Conservation (phyloP, 2,329 filamentous ascomycete species). For the Ilyonectria mors-panacis region DNA sequence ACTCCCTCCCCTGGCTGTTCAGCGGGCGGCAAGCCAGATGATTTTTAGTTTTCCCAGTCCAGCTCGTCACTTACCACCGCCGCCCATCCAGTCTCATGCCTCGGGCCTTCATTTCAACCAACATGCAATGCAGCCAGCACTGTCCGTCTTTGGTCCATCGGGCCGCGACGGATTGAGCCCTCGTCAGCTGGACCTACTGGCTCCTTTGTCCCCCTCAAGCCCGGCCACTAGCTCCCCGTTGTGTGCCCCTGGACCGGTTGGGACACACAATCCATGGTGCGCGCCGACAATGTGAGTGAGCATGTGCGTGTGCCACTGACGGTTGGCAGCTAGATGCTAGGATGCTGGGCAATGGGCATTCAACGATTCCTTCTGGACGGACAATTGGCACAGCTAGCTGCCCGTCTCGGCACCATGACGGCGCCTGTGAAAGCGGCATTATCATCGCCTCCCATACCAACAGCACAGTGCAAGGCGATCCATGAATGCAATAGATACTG, state of each 20-base stretch:
- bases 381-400: constrained; percentile 17
- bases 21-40: constrained; percentile 19
- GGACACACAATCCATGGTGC: neutral
- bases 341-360: neutral
- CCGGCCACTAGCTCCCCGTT: constrained; percentile 7
- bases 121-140: constrained; percentile 32
- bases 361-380: constrained; percentile 4
- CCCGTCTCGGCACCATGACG: constrained; percentile 8
- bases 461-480: constrained; percentile 4
- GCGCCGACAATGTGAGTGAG: neutral
- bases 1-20: constrained; percentile 24
- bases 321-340: neutral
- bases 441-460: constrained; percentile 19
- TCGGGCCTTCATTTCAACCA: constrained; percentile 33
- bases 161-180: constrained; percentile 24
- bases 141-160: constrained; percentile 12
- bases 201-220: neutral
- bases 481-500: constrained; percentile 5
- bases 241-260: neutral
- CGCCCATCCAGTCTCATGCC: constrained; percentile 12
- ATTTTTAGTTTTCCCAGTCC: constrained; percentile 18
- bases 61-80: constrained; percentile 14
- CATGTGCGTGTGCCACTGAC: constrained; percentile 1
- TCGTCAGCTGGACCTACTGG: constrained; percentile 20
- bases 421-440: constrained; percentile 16